Base-by-base conservation (phyloP, 2,329 filamentous ascomycete genomes). In the Coniochaeta sp. region DNA sequence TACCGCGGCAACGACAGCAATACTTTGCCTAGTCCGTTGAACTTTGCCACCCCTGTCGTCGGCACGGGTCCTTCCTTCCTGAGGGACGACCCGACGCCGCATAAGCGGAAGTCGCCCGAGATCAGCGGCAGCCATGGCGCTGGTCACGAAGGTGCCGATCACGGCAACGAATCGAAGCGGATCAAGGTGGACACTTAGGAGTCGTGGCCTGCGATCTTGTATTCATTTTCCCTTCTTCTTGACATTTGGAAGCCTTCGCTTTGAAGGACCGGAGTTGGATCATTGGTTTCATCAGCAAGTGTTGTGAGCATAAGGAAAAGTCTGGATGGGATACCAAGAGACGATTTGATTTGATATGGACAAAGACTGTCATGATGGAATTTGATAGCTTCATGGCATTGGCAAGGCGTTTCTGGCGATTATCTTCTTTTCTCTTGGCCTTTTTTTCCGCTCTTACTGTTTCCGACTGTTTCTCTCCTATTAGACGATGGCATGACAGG, bases 1-100 rank as follows among this genome's bases (percentile, higher is more conserved):
- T 91, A 89, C 66, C 65, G 83, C 66, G 66, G 82, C 62, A 67
- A 75, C 52, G 88, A 94, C 58, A 87, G 79, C 65, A 95, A 94
- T 61, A 94, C 95, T 58, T 76, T 97, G 48, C 91, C 91, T 0
- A 96, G 91, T 65, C 94, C 94, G 9, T 72, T 97, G 57, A 95
- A 91, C 55, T 96, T 96, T 68, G 87, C 89, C 30, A 97, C 94
- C 1, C 94, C 94, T 0, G 73, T 85, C 2, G 77, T 78, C 2
- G 78, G 75, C 1, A 78, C 75, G 1, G 82, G 82, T 2, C 82
- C 82, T 3, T 84, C 81, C 53, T 86, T 86, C 58, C 60, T 85
- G 51, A 71, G 81, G 53, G 81, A 85, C 18, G 82, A 85, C 26
- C 55, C 56, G 3, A 60, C 60, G 16, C 54, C 67, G 0, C 63